Evolutionary conservation across 1,284 basidiomycete species (phyloP), one percentile per base, ranked within the genome.

Genomic region (Ceratobasidium theobromae): DNA sequence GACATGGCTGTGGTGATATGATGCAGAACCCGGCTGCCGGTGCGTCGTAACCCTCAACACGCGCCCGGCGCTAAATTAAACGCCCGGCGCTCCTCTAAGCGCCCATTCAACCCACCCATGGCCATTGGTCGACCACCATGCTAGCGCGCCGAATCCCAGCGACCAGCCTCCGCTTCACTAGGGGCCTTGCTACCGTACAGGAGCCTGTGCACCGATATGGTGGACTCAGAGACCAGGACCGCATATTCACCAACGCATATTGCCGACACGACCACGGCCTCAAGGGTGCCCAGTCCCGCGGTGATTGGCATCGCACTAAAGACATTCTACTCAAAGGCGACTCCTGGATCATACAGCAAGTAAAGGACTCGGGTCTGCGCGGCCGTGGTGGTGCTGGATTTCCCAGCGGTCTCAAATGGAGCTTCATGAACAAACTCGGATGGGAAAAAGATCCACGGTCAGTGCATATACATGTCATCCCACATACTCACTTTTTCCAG

Each of bases 261-360:
- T 88, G 84, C 73, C 83, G 83, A 68, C 90, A 93, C 74, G 93
- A 96, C 74, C 89, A 93, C 74, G 88, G 92, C 18, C 76, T 98
- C 66, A 95, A 95, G 77, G 95, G 93, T 60, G 95, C 94, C 45
- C 72, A 95, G 89, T 82, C 88, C 53, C 88, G 96, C 57, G 96
- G 96, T 48, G 95, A 98, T 81, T 99, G 96, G 97, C 95, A 98
- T 78, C 84, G 86, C 70, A 99, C 96, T 69, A 98, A 98, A 78
- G 96, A 98, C 69, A 97, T 98, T 72, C 71, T 99, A 49, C 80
- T 89, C 66, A 98, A 98, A 77, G 95, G 96, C 66, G 94, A 99
- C 79, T 84, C 86, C n/a, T 98, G 93, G 92, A 94, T 99, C 73
- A 98, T 99, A 70, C 88, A 96, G 75, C 87, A 87, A 65, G 91